phyloP scores from a whole-genome alignment of 1,284 basidiomycete species.

The Leccinum solheimii region DNA sequence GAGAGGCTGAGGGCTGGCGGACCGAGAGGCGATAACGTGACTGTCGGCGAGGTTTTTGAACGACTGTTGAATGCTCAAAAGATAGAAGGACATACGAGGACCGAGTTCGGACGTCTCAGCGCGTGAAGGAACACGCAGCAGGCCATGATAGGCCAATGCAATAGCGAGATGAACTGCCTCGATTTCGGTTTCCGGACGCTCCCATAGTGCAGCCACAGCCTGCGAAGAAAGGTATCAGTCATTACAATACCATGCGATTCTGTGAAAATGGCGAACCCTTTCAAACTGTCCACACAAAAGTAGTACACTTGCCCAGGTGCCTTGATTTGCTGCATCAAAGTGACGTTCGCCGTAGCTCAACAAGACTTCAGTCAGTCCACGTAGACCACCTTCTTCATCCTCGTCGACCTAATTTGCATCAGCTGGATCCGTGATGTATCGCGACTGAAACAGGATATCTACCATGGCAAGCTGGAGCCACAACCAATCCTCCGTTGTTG shows the following conservation, averaged over 20 bases:
- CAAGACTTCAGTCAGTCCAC: slow-evolving; percentile 79
- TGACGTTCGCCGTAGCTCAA: slow-evolving; percentile 89
- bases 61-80: neutral
- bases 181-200: slow-evolving; percentile 84
- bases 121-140: slow-evolving; percentile 80
- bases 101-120: slow-evolving; percentile 81
- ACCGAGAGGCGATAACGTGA: slow-evolving; percentile 62
- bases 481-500: slow-evolving; percentile 96
- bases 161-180: slow-evolving; percentile 96
- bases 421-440: neutral
- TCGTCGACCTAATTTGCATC: slow-evolving; percentile 59
- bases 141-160: slow-evolving; percentile 90
- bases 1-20: slow-evolving; percentile 79
- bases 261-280: slow-evolving; percentile 51
- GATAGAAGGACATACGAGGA: slow-evolving; percentile 57
- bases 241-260: neutral
- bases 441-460: neutral
- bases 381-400: slow-evolving; percentile 77
- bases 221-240: slow-evolving; percentile 1
- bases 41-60: slow-evolving; percentile 35
- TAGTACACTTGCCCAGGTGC: slow-evolving; percentile 88
- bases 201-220: slow-evolving; percentile 85
- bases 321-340: slow-evolving; percentile 75
- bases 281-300: slow-evolving; percentile 96
- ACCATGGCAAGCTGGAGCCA: slow-evolving; percentile 96